Evolutionary conservation across 1,284 basidiomycete species (phyloP).

Genomic region (Fomes fomentarius): DNA sequence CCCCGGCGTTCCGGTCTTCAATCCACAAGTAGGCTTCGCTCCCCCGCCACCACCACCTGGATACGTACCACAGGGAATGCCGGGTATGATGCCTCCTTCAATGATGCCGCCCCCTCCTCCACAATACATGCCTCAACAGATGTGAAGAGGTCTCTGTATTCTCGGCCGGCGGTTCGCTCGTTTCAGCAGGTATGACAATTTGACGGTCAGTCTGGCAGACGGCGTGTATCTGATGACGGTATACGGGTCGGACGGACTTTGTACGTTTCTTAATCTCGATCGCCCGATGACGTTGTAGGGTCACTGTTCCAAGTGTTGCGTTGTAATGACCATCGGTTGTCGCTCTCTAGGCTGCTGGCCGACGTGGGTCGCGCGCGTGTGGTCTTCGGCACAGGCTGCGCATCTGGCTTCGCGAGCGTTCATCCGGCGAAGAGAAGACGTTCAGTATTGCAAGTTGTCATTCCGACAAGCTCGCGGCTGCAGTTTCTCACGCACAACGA

Average conservation of each 20-base stretch:
- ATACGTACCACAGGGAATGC: conserved; percentile 47
- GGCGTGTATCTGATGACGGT: neutral
- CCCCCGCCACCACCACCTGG: conserved; percentile 67
- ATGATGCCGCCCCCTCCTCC: conserved; percentile 33
- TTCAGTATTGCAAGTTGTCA: neutral
- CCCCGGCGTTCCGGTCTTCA: conserved; percentile 48
- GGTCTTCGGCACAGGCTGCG: no score
- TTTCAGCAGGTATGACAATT: neutral
- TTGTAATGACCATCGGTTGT: conserved; percentile 10
- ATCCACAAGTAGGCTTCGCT: conserved; percentile 46
- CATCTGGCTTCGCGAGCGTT: neutral
- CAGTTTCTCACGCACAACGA: no score
- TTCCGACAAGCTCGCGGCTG: conserved; percentile 10
- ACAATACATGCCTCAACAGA: conserved; percentile 23
- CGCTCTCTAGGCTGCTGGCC: neutral
- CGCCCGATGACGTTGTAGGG: conserved; percentile 6
- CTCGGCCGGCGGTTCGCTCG: conserved; percentile 1
- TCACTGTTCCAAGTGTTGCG: neutral
- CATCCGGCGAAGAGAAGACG: conserved; percentile 5
- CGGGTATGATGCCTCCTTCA: conserved; percentile 31
- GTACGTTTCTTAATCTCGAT: conserved; percentile 24
- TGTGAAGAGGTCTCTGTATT: conserved; percentile 5
- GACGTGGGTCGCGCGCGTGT: no score
- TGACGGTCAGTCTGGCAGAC: neutral
- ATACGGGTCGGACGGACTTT: conserved; percentile 12